Percentiles rank a stretch among this genome's conserved stretches.
Conservation (phyloP, 2,329 filamentous ascomycete genomes). For the Scytalidium lignicola region DNA sequence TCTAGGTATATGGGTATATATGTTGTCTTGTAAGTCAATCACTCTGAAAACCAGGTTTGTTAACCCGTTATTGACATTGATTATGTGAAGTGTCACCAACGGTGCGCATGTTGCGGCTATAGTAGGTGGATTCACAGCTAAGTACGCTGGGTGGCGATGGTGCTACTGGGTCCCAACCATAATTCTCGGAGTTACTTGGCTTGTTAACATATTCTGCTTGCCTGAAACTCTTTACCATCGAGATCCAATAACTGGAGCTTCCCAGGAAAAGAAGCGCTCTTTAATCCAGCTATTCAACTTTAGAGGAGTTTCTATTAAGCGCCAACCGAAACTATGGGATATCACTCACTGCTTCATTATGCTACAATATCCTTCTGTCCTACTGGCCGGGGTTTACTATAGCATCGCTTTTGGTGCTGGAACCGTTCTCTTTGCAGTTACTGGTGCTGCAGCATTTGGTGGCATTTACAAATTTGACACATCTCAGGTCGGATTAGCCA, state of each 20-base stretch:
- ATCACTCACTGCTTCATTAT: slow-evolving; percentile 11
- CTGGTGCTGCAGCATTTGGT: slow-evolving; percentile 8
- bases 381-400: slow-evolving; percentile 29
- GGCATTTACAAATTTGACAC: background rate
- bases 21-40: background rate
- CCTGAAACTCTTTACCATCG: slow-evolving; percentile 28
- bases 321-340: background rate
- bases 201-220: slow-evolving; percentile 21
- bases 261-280: background rate
- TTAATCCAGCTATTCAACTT: background rate
- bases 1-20: background rate
- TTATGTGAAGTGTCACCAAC: slow-evolving; percentile 14
- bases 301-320: background rate
- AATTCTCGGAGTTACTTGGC: slow-evolving; percentile 21
- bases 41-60: background rate
- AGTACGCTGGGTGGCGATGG: slow-evolving; percentile 80
- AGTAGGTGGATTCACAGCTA: slow-evolving; percentile 71
- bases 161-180: slow-evolving; percentile 31
- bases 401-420: slow-evolving; percentile 27
- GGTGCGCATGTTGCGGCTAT: slow-evolving; percentile 36
- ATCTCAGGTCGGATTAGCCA: slow-evolving; percentile 11
- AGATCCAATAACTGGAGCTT: background rate
- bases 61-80: background rate
- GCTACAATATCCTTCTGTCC: slow-evolving; percentile 25
- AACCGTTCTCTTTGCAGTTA: slow-evolving; percentile 28